Evolutionary conservation across 2,329 filamentous ascomycete species (phyloP).

Genomic region (Camillea tinctor): DNA sequence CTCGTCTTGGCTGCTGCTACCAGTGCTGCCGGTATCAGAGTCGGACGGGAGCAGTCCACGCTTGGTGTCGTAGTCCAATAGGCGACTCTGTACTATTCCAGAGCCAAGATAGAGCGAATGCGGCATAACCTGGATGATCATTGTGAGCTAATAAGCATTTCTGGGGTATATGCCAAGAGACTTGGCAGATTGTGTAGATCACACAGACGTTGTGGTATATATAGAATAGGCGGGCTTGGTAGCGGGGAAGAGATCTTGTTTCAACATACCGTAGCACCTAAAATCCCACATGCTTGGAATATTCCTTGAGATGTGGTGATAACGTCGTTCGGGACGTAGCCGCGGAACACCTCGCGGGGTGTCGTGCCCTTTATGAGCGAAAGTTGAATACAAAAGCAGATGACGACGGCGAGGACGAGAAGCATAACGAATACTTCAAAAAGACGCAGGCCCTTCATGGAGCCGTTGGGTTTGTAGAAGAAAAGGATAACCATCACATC

Average conservation of each 20-base stretch:
- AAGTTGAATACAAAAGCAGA: conserved; percentile 70
- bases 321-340: conserved; percentile 61
- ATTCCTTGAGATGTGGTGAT: conserved; percentile 58
- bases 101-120: conserved; percentile 62
- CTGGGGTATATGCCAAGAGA: not conserved
- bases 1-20: conserved; percentile 23
- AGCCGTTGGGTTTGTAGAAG: conserved; percentile 61
- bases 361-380: conserved; percentile 57
- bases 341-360: conserved; percentile 60
- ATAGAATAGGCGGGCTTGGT: not conserved
- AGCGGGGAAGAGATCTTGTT: not conserved
- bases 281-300: conserved; percentile 73
- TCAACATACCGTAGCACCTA: conserved; percentile 62
- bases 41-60: conserved; percentile 49
- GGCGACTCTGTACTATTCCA: conserved; percentile 65
- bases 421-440: conserved; percentile 65
- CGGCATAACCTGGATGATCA: conserved; percentile 36
- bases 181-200: not conserved
- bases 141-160: not conserved
- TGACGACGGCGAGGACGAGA: conserved; percentile 65
- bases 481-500: conserved; percentile 67
- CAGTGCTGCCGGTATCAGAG: conserved; percentile 12
- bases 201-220: not conserved
- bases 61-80: conserved; percentile 61
- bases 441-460: conserved; percentile 57